Evolutionary conservation across 805 yeast genomes (phyloP).

Genomic region (Candida sphagnicola): DNA sequence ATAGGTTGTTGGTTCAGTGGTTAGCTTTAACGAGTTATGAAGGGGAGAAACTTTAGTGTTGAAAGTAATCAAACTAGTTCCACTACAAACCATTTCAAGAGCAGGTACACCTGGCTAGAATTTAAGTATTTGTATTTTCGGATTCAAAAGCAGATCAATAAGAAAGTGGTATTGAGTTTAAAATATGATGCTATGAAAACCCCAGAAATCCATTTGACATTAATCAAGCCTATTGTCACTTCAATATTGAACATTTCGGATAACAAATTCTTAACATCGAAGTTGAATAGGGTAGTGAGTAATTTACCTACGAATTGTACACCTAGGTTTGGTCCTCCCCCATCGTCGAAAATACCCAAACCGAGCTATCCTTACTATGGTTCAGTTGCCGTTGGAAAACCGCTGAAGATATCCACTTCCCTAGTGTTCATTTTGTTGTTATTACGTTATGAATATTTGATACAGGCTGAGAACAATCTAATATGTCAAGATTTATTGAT

Average conservation of each 20-base stretch:
- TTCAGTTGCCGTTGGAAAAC: slow-evolving; percentile 6
- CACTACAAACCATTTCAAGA: background rate
- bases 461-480: slow-evolving; percentile 37
- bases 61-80: slow-evolving; percentile 1
- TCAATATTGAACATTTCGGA: slow-evolving; percentile 37
- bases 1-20: too few relatives aligned
- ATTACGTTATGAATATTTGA: slow-evolving; percentile 33
- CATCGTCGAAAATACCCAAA: slow-evolving; percentile 6
- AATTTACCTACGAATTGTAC: slow-evolving; percentile 20
- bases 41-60: slow-evolving; percentile 1
- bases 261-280: slow-evolving; percentile 27
- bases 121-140: slow-evolving; percentile 37
- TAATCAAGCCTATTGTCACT: slow-evolving; percentile 45
- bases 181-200: slow-evolving; percentile 49
- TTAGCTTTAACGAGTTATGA: background rate
- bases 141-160: slow-evolving; percentile 40
- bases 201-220: slow-evolving; percentile 45
- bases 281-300: slow-evolving; percentile 27
- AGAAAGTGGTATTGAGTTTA: slow-evolving; percentile 40
- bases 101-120: slow-evolving; percentile 17
- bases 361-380: slow-evolving; percentile 2
- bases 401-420: slow-evolving; percentile 18
- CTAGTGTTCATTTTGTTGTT: slow-evolving; percentile 31
- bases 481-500: slow-evolving; percentile 31
- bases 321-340: slow-evolving; percentile 17